phyloP scores from a whole-genome alignment of 2,329 filamentous ascomycete genomes.

The Cordyceps javanica region DNA sequence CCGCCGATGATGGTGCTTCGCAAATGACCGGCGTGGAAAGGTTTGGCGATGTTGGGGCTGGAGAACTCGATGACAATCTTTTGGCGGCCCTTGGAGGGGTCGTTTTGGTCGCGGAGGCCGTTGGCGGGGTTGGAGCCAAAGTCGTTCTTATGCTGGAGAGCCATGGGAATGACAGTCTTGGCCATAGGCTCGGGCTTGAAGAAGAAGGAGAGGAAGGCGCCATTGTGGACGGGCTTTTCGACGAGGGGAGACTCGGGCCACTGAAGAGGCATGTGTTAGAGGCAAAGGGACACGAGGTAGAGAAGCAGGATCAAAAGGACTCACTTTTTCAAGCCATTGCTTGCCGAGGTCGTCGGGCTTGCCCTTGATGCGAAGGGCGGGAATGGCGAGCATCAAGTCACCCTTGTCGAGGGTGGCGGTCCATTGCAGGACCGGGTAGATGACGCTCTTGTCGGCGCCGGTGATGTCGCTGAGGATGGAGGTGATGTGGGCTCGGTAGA shows the following conservation, averaged over 20 bases:
- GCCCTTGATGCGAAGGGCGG: conserved; percentile 72
- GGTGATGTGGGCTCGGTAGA: conserved; percentile 25
- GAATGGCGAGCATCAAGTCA: conserved; percentile 71
- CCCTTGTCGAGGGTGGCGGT: conserved; percentile 75
- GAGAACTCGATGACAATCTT: conserved; percentile 72
- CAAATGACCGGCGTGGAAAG: conserved; percentile 73
- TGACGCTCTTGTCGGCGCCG: conserved; percentile 32
- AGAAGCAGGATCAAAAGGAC: conserved; percentile 9
- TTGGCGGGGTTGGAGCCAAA: conserved; percentile 59
- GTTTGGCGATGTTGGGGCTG: conserved; percentile 81
- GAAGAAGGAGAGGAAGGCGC: conserved; percentile 72
- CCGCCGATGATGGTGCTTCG: conserved; percentile 75
- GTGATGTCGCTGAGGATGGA: conserved; percentile 23
- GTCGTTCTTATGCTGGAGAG: conserved; percentile 52
- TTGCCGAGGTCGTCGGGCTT: conserved; percentile 57
- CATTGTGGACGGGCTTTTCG: conserved; percentile 59
- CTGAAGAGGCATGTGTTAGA: conserved; percentile 28
- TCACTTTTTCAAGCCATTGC: conserved; percentile 57
- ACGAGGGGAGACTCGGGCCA: conserved; percentile 71
- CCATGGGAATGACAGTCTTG: conserved; percentile 60
- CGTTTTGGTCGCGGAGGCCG: conserved; percentile 55
- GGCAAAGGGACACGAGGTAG: conserved; percentile 8
- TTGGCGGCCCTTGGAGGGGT: conserved; percentile 57
- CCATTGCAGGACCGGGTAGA: conserved; percentile 73
- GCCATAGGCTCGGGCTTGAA: conserved; percentile 65